phyloP scores from a whole-genome alignment of 352 stramenopile species.

The Phytophthora boehmeriae region DNA sequence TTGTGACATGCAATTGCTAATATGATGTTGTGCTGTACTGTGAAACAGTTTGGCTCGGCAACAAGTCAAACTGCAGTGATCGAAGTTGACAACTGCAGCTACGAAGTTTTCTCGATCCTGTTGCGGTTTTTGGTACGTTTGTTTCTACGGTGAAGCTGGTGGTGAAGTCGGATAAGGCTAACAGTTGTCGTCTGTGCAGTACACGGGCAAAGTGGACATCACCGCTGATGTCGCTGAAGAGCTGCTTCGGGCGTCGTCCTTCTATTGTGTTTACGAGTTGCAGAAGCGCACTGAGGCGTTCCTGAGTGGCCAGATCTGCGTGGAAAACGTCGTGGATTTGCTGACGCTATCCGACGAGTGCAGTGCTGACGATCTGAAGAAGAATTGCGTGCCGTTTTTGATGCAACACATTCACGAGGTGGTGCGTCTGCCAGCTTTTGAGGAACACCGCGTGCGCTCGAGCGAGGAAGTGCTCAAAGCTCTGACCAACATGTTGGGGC shows the following conservation, averaged over 20 bases:
- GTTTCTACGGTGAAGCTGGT: neutral
- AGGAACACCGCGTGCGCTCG: constrained; percentile 77
- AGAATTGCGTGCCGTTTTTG: constrained; percentile 86
- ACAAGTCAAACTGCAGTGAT: constrained; percentile 87
- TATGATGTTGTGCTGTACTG: constrained; percentile 10
- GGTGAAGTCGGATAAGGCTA: constrained; percentile 4
- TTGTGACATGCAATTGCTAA: constrained; percentile 13
- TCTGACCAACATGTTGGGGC: constrained; percentile 76
- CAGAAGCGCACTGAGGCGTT: constrained; percentile 87
- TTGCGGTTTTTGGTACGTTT: constrained; percentile 82
- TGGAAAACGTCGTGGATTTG: constrained; percentile 83
- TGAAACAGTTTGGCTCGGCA: constrained; percentile 74
- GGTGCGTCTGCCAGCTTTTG: constrained; percentile 74
- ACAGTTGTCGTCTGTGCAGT: constrained; percentile 48
- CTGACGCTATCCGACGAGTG: constrained; percentile 81
- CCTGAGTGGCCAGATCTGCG: constrained; percentile 76
- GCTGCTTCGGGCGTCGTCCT: constrained; percentile 74
- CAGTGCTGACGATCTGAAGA: constrained; percentile 81
- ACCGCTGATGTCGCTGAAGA: constrained; percentile 83
- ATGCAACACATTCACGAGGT: constrained; percentile 89
- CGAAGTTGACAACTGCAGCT: constrained; percentile 89
- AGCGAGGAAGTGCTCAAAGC: constrained; percentile 87
- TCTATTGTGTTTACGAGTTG: constrained; percentile 86
- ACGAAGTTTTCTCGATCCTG: constrained; percentile 86
- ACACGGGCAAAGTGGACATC: constrained; percentile 88